phyloP scores from a whole-genome alignment of 2,329 filamentous ascomycete species.

The Myriosclerotinia curreyana region DNA sequence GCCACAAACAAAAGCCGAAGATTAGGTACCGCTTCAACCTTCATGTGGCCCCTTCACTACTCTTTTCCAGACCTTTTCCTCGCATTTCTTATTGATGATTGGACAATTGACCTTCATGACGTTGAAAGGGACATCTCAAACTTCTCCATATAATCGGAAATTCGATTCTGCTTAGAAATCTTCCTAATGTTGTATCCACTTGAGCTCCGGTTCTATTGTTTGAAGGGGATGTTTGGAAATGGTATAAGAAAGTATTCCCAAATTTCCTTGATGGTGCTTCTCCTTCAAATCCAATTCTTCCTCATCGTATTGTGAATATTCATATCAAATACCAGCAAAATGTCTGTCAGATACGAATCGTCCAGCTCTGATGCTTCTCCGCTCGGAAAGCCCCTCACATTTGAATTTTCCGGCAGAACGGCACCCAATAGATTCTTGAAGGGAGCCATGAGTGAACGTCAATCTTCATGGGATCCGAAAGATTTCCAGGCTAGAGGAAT shows the following conservation, averaged over 20 bases:
- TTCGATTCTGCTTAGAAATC: not conserved
- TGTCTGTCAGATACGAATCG: constrained; percentile 33
- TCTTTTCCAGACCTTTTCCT: not conserved
- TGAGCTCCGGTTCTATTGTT: not conserved
- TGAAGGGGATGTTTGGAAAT: not conserved
- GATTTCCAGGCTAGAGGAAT: constrained; percentile 52
- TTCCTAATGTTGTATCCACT: not conserved
- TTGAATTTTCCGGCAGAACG: constrained; percentile 51
- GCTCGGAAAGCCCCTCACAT: constrained; percentile 48
- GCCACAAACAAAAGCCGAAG: not conserved
- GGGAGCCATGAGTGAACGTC: constrained; percentile 62
- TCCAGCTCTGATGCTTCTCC: constrained; percentile 36
- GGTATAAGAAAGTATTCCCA: not conserved
- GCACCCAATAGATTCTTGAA: constrained; percentile 67
- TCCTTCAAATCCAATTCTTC: not conserved
- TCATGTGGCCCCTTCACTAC: not conserved
- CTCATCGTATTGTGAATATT: no score
- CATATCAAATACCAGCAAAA: constrained; percentile 21
- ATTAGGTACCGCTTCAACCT: not conserved
- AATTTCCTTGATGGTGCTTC: no score
- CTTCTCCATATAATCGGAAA: not conserved
- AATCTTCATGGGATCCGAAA: constrained; percentile 57
- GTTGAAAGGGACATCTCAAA: not conserved
- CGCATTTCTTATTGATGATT: not conserved
- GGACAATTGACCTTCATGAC: not conserved